These are phyloP conservation scores for Pythium rhizo-oryzae DNA, from an alignment of 352 stramenopile genomes.

Conservation along the genomic window DNA sequence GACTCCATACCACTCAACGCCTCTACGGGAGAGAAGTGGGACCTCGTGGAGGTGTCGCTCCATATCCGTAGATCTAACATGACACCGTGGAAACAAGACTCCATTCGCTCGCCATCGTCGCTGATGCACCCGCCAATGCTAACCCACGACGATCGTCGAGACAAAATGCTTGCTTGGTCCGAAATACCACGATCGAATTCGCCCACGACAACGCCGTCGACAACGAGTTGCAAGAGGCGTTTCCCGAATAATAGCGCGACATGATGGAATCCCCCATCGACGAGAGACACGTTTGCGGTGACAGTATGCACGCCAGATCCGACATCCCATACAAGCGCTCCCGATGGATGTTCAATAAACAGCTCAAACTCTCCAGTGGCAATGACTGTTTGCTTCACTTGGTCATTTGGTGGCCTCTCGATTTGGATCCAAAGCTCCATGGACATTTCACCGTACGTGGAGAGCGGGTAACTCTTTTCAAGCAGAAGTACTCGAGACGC, in stretches of 20 bases:
- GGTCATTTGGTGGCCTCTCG: conserved; percentile 15
- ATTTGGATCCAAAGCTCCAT: conserved; percentile 73
- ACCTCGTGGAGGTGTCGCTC: conserved; percentile 25
- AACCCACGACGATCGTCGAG: conserved; percentile 36
- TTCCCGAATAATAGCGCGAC: conserved; percentile 57
- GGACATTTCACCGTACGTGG: conserved; percentile 59
- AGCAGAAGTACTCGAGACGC: conserved; percentile 53
- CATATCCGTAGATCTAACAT: conserved; percentile 78
- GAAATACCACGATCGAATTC: conserved; percentile 32
- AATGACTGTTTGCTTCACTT: conserved; percentile 47
- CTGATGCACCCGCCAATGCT: conserved; percentile 54
- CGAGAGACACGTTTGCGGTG: conserved; percentile 28
- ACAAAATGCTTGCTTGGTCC: conserved; percentile 33
- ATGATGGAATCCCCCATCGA: conserved; percentile 53
- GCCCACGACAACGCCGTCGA: conserved; percentile 48
- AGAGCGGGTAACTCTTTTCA: conserved; percentile 57
- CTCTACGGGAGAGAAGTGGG: conserved; percentile 16
- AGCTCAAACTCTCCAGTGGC: conserved; percentile 71
- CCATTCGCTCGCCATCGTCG: conserved; percentile 32
- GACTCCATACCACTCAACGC: conserved; percentile 43
- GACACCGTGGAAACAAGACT: conserved; percentile 57
- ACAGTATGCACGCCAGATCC: conserved; percentile 43
- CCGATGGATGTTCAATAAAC: conserved; percentile 33
- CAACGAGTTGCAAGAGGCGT: conserved; percentile 40
- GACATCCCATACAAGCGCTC: conserved; percentile 59